Percentiles rank a stretch among this genome's conserved stretches.
These are phyloP conservation scores for Blastobotrys proliferans DNA, from an alignment of 1,139 yeast species.

Conservation along the genomic window DNA sequence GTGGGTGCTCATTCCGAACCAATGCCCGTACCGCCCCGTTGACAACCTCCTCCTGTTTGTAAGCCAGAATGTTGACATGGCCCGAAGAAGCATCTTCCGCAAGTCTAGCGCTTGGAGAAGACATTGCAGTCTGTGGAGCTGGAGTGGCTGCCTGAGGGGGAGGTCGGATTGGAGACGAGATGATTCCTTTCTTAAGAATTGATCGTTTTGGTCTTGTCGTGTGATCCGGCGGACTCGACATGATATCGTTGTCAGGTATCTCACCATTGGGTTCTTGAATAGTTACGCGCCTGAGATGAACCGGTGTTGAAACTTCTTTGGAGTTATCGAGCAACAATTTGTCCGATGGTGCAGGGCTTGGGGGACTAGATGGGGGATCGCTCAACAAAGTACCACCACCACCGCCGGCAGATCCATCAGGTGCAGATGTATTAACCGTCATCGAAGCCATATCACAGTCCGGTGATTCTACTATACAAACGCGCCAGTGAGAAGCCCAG, in stretches of 20 bases:
- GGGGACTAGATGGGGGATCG: constrained; percentile 12
- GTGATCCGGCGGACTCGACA: constrained; percentile 16
- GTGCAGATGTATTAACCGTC: no score
- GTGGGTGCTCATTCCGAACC: constrained; percentile 16
- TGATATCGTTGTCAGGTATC: not conserved
- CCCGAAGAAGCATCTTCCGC: constrained; percentile 12
- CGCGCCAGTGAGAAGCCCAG: no score
- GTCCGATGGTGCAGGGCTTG: constrained; percentile 3
- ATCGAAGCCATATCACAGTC: no score
- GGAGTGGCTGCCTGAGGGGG: not conserved
- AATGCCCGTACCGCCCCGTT: constrained; percentile 21
- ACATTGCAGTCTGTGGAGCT: not conserved
- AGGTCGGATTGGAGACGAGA: constrained; percentile 10
- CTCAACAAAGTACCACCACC: no score
- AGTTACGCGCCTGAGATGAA: constrained; percentile 6
- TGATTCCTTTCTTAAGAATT: constrained; percentile 12
- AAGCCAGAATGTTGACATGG: constrained; percentile 9
- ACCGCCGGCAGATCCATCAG: no score
- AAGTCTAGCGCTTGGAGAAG: constrained; percentile 6
- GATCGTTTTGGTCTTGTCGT: constrained; percentile 12
- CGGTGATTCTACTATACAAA: no score
- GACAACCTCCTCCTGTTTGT: constrained; percentile 15
- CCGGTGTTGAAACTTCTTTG: not conserved
- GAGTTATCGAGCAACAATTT: not conserved
- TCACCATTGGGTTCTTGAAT: constrained; percentile 2